phyloP scores from a whole-genome alignment of 2,329 filamentous ascomycete genomes.

The Bisporella sp. region DNA sequence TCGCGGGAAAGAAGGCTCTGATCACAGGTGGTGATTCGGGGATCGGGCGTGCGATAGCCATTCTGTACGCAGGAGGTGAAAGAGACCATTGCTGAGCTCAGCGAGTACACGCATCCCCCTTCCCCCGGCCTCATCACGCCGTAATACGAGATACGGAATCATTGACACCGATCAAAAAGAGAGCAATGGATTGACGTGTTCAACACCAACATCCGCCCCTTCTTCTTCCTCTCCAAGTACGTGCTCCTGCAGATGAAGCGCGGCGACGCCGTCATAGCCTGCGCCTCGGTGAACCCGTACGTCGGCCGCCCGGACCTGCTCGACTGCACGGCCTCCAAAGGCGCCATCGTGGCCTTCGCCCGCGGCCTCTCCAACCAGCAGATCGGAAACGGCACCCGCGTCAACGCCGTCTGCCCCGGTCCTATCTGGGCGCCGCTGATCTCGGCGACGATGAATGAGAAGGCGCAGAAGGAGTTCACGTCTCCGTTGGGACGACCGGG shows the following conservation, averaged over 20 bases:
- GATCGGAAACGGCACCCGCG: slow-evolving; percentile 63
- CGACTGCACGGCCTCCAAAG: slow-evolving; percentile 76
- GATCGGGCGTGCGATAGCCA: slow-evolving; percentile 68
- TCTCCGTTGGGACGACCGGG: slow-evolving; percentile 70
- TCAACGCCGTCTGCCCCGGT: slow-evolving; percentile 71
- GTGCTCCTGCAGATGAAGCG: slow-evolving; percentile 64
- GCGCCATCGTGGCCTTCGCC: slow-evolving; percentile 73
- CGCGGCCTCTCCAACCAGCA: slow-evolving; percentile 71
- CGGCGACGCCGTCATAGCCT: slow-evolving; percentile 80
- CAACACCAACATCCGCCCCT: slow-evolving; percentile 75
- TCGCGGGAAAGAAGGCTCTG: slow-evolving; percentile 66
- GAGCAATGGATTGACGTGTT: slow-evolving; percentile 78
- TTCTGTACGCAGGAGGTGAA: slow-evolving; percentile 73
- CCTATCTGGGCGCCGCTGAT: slow-evolving; percentile 76
- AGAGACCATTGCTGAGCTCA: slow-evolving; percentile 62
- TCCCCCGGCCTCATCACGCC: neutral
- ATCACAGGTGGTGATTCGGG: slow-evolving; percentile 79
- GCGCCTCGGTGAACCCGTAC: slow-evolving; percentile 77
- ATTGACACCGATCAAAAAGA: slow-evolving; percentile 27
- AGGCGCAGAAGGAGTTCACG: slow-evolving; percentile 66
- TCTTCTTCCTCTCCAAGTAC: slow-evolving; percentile 78
- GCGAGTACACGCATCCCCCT: slow-evolving; percentile 54
- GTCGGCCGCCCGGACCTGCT: slow-evolving; percentile 73
- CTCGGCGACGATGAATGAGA: slow-evolving; percentile 62
- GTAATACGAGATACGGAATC: neutral